Base-by-base conservation (phyloP, 306 rosid genomes). In the Cercis canadensis region DNA sequence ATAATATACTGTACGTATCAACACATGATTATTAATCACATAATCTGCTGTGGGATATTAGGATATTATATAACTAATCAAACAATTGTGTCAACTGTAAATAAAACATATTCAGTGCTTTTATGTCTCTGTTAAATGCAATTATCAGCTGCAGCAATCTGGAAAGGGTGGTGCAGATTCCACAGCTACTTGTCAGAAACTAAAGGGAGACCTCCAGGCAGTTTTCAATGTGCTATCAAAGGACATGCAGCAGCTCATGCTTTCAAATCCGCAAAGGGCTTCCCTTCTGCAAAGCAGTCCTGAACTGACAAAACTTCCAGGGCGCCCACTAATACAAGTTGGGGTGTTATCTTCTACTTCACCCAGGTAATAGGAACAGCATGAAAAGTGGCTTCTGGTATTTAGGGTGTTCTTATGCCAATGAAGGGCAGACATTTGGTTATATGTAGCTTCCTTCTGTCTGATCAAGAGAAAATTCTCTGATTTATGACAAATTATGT, bases 181-280 rank as follows among this genome's bases (percentile, higher is more conserved):
- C 41, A 39, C 32, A 8, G 76, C 78, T 69, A 79, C 83, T 64
- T 78, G 62, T 72, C 88, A 76, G 68, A 87, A 90, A 73, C 83
- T 87, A 33, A 86, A 39, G 62, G 80, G 87, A 29, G 94, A 90
- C 80, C 86, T 90, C 60, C 78, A 33, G 51, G 80, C 80, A 54
- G 86, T 90, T 81, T 90, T 86, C 73, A 72, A 75, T 37, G 82
- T 84, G 58, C 94, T 92, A 80, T 89, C 97, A 18, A 86, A 81
- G 74, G 97, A 92, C 76, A 74, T 86, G 96, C 97, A 92, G 65
- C 92, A 89, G 73, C 78, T 92, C 73, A 83, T 89, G 74, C 89
- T 92, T 77, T 76, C 88, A 39, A 87, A 92, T 79, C 96, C 94
- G 54, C 87, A 87, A 77, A 84, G 78, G 83, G 94, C 87, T 70